Base-by-base conservation (phyloP, 208 protist genomes). In the Strigomonas culicis region DNA sequence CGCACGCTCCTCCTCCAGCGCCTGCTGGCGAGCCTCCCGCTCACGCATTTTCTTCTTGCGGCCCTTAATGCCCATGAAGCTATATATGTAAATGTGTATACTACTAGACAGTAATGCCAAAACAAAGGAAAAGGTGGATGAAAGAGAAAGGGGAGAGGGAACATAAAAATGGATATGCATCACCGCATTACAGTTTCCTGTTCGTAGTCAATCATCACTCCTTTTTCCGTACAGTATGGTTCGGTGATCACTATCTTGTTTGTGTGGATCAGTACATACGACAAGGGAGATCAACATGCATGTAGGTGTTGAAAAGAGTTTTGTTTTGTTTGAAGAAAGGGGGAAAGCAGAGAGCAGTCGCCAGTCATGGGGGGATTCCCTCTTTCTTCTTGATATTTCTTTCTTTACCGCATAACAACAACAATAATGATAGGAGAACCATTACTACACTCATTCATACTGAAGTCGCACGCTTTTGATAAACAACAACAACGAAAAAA, bases 21-120 rank as follows among this genome's bases (percentile, higher is more conserved):
- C 50, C 39, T 55, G 51, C 8, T 63, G 80, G 49, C 65, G 50
- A 21, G 53, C 65, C 66, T 83, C 81, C 4, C 86, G 75, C 68
- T 84, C 74, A 7, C 86, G 86, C 24, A 88, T 60, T 59, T 80
- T 81, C 68, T 88, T 92, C 31, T 74, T 79, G 24, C 82, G 75
- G 0, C 89, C 89, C 58, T 93, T 95, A 41, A 93, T 92, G 55
- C 89, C 89, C 89, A 95, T 95, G 22, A 1, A 21, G 22, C 19
- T 52, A 30, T 22, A 8, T 2, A 7, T 53, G 15, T 50, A 15
- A 25, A 7, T 7, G 4, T 65, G n/a, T n/a, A n/a, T n/a, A n/a
- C n/a, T n/a, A n/a, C n/a, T n/a, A n/a, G n/a, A n/a, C n/a, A n/a
- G n/a, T n/a, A n/a, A n/a, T n/a, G n/a, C n/a, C n/a, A n/a, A n/a